Base-by-base conservation (phyloP, 179 eudicot genomes). In the Heliamphora pulchella region DNA sequence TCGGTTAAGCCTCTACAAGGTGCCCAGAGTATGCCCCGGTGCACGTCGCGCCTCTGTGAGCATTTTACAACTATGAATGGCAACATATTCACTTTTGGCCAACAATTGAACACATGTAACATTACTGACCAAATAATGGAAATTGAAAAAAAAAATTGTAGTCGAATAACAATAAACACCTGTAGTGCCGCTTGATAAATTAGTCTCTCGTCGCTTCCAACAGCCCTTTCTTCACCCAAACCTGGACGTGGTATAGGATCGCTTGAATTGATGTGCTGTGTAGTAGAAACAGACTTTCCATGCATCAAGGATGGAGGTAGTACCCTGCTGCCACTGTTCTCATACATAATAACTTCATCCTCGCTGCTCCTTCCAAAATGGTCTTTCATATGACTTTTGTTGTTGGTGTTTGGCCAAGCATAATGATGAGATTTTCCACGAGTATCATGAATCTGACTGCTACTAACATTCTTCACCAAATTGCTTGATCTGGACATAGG, bases 141-240 rank as follows among this genome's bases (percentile, higher is more conserved):
- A 70, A 57, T 70, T 11, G 13, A 70, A 70, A 20, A 8, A 8
- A 79, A 48, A 2, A 15, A 9, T 31, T n/a, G 8, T 5, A 22
- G 41, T 77, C 48, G 17, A 11, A 75, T 48, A 5, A 14, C 17
- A 8, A 75, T 20, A 15, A 73, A 44, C 86, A 94, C 98, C 96
- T 90, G 96, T 76, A 94, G 64, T 73, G 96, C 98, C 50, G 96
- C 96, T 87, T 91, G 94, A 83, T 83, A 94, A 74, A 93, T 87
- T 80, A 86, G 81, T 81, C 97, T 88, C 90, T 93, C 98, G 76
- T 94, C 97, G 80, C 81, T 77, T 79, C 84, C 97, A 3, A 83
- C 79, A 75, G 81, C 87, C 82, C 87, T 88, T 77, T 93, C 98
- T 79, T 94, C 97, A 76, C 84, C 88, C 47, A 85, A 53, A 67